Percentiles rank a stretch among this genome's conserved stretches.
phyloP scores from a whole-genome alignment of 2,329 filamentous ascomycete genomes.

The Clathrospora elynae region DNA sequence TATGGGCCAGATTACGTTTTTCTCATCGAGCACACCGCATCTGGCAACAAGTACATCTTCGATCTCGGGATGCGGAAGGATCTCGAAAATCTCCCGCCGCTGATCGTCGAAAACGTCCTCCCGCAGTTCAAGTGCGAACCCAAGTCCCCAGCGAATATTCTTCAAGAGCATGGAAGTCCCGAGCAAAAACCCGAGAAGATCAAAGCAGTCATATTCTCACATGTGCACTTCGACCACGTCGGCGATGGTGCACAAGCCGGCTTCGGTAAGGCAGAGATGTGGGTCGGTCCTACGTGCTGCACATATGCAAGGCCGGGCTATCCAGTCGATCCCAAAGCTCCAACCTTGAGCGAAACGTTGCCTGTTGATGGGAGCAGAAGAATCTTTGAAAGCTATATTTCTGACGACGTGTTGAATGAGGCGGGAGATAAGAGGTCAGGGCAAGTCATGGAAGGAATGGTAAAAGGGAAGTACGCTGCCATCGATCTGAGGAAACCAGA shows the following conservation, averaged over 20 bases:
- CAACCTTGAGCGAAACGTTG: constrained; percentile 50
- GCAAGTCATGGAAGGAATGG: constrained; percentile 28
- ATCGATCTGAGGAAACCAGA: constrained; percentile 34
- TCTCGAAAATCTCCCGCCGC: constrained; percentile 49
- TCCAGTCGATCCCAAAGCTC: constrained; percentile 27
- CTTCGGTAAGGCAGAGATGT: constrained; percentile 46
- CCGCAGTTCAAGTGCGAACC: constrained; percentile 44
- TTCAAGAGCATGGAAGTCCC: constrained; percentile 29
- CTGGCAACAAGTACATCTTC: constrained; percentile 54
- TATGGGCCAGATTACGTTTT: constrained; percentile 43
- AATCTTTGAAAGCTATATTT: constrained; percentile 42
- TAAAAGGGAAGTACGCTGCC: constrained; percentile 36
- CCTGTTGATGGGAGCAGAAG: constrained; percentile 52
- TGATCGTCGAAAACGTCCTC: constrained; percentile 50
- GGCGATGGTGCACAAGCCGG: constrained; percentile 47
- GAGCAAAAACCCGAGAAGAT: constrained; percentile 48
- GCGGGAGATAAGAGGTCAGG: constrained; percentile 33
- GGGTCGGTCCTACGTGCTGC: constrained; percentile 46
- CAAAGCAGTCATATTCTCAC: constrained; percentile 48
- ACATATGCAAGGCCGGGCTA: constrained; percentile 42
- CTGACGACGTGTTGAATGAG: constrained; percentile 36
- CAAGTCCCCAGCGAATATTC: constrained; percentile 35
- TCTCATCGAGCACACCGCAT: constrained; percentile 36
- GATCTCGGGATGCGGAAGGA: constrained; percentile 61
- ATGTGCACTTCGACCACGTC: constrained; percentile 51